phyloP scores from a whole-genome alignment of 768 basidiomycete genomes.

The Tephrocybe sp. region DNA sequence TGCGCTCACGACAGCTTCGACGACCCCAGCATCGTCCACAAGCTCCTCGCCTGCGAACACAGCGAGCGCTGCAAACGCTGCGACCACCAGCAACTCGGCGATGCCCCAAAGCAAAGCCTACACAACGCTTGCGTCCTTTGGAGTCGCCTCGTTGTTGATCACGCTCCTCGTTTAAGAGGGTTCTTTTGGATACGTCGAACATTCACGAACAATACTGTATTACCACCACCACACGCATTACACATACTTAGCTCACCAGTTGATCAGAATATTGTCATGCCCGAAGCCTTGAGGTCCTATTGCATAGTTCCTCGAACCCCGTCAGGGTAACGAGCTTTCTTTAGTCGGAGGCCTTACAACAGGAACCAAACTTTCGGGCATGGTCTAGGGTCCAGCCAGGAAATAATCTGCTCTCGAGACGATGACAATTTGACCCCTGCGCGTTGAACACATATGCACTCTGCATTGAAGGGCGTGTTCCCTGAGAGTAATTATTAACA shows the following conservation, averaged over 20 bases:
- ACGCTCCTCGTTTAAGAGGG: slow-evolving; percentile 14
- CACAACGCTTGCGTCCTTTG: slow-evolving; percentile 9
- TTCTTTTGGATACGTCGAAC: slow-evolving; percentile 9
- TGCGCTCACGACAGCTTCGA: neutral
- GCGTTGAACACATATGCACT: no score
- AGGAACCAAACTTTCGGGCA: no score
- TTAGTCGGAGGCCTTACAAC: no score
- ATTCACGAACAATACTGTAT: slow-evolving; percentile 12
- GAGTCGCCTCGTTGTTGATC: slow-evolving; percentile 21
- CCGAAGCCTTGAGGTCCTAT: no score
- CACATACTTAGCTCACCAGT: slow-evolving; percentile 6
- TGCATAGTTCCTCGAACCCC: no score
- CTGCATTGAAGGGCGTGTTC: no score
- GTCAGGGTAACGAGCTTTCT: no score
- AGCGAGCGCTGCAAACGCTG: slow-evolving; percentile 13
- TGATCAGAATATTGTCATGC: neutral
- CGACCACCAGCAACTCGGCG: slow-evolving; percentile 27
- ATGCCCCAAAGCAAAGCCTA: slow-evolving; percentile 19
- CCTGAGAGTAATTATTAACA: no score
- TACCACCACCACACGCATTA: slow-evolving; percentile 10
- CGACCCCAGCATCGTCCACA: slow-evolving; percentile 1
- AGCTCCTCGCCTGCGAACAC: slow-evolving; percentile 15
- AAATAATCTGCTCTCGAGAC: no score
- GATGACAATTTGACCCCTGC: no score
- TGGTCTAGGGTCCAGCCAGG: no score